Evolutionary conservation across 345 rosid species (phyloP), one percentile per base, ranked within the genome.

Genomic region (Citrus glauca): DNA sequence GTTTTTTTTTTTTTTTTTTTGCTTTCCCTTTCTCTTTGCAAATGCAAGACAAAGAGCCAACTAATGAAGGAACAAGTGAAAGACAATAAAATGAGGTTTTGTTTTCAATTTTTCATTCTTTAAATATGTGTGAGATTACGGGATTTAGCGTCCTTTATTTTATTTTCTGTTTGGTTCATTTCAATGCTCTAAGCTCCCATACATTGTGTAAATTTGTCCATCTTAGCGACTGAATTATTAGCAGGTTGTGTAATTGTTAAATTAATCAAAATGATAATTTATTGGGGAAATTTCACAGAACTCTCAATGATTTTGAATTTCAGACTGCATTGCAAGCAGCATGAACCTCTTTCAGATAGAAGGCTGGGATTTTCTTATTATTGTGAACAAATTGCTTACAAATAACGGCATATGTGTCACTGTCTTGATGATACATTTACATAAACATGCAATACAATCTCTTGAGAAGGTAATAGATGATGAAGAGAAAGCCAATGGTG

Each of bases 401-500:
- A 27, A 30, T 74, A 20, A 45, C 13, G 22, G 7, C 38, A 45
- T 64, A 17, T 74, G 27, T 1, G 24, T 20, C 50, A 42, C 10
- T 63, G 10, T 74, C 69, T 75, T 33, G 69, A n/a, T 35, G 72
- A 38, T 8, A 35, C 53, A 40, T 16, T 28, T 16, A 32, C n/a
- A 69, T 38, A 59, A 72, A 22, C 27, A 62, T 27, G 50, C 64
- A 25, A 77, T 85, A 78, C 67, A 87, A 53, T 82, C 62, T 80
- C 80, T 45, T 77, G 24, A 82, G 73, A 75, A 79, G 62, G 71
- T 71, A 87, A 69, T 80, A 87, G 1, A 80, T 48, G 24, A 84
- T 59, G 76, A 85, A 30, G 64, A 81, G 75, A 73, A 76, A 57
- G 48, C 81, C 60, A 22, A 87, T 59, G 4, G 53, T 71, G 59